Conservation (phyloP, 2,329 filamentous ascomycete species). For the Neofusicoccum kwambonambiense region DNA sequence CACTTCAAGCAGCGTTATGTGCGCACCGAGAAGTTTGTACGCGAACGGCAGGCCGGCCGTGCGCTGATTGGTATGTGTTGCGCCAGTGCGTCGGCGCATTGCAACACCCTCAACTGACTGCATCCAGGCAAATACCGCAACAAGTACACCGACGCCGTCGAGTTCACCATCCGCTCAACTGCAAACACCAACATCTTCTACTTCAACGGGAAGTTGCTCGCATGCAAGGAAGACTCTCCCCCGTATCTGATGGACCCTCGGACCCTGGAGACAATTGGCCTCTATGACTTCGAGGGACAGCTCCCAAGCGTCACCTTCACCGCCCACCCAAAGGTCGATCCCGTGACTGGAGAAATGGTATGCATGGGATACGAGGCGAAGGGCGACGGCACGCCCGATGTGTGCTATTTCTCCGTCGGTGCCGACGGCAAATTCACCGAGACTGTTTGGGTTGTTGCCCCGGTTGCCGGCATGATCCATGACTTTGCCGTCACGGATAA, state of each 20-base stretch:
- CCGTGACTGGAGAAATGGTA: slow-evolving; percentile 20
- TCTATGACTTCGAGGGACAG: slow-evolving; percentile 21
- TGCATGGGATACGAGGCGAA: slow-evolving; percentile 37
- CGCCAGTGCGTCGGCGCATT: no score
- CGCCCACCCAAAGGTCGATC: slow-evolving; percentile 26
- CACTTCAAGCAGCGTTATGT: slow-evolving; percentile 40
- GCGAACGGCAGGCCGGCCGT: slow-evolving; percentile 38
- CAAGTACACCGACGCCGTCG: slow-evolving; percentile 39
- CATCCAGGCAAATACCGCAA: slow-evolving; percentile 37
- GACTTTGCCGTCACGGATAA: slow-evolving; percentile 45
- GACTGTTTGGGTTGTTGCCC: slow-evolving; percentile 35
- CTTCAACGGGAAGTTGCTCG: slow-evolving; percentile 20
- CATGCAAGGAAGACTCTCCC: slow-evolving; percentile 23
- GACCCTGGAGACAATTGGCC: slow-evolving; percentile 8
- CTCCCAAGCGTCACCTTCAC: slow-evolving; percentile 21
- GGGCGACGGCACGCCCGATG: slow-evolving; percentile 40
- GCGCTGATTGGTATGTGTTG: slow-evolving; percentile 30
- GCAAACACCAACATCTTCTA: slow-evolving; percentile 27
- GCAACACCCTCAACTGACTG: neutral
- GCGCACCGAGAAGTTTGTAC: slow-evolving; percentile 41
- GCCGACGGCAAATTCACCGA: slow-evolving; percentile 32
- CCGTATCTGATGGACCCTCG: slow-evolving; percentile 23
- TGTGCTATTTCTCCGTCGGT: slow-evolving; percentile 37
- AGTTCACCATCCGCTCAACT: slow-evolving; percentile 34
- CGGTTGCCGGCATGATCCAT: slow-evolving; percentile 43